phyloP scores from a whole-genome alignment of 768 basidiomycete genomes.

The Leccinum barrowsii region DNA sequence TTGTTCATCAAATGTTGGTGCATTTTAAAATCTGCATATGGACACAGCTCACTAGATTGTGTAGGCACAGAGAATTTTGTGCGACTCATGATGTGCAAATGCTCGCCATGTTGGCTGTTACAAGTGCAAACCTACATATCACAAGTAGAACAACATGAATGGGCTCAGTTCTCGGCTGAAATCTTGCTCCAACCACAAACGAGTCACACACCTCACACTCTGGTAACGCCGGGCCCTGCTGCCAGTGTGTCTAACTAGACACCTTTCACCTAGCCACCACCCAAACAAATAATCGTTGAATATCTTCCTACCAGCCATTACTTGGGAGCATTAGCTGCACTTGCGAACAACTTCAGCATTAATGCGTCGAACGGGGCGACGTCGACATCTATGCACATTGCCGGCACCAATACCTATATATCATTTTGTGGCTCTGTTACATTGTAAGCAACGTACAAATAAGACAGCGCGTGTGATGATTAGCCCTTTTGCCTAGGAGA shows the following conservation, averaged over 20 bases:
- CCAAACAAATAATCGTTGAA: background rate
- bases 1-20: slow-evolving; percentile 50
- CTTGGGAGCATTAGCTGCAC: too few species aligned
- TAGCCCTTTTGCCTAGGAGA: too few species aligned
- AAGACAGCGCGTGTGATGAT: too few species aligned
- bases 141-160: slow-evolving; percentile 15
- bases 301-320: too few species aligned
- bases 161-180: background rate
- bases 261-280: background rate
- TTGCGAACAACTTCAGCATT: too few species aligned
- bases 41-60: slow-evolving; percentile 1
- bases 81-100: slow-evolving; percentile 69
- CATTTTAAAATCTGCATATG: background rate
- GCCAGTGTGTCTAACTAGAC: background rate
- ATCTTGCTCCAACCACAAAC: background rate
- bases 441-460: too few species aligned
- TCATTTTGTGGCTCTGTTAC: too few species aligned
- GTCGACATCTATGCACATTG: too few species aligned
- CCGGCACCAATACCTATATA: too few species aligned
- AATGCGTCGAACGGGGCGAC: too few species aligned
- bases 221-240: too few species aligned
- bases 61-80: slow-evolving; percentile 43
- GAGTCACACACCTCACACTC: background rate
- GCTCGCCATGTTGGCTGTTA: slow-evolving; percentile 66
- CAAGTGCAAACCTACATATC: slow-evolving; percentile 38